Base-by-base conservation (phyloP, 495 filamentous ascomycete species). In the Staphylotrichum tortipilum region DNA sequence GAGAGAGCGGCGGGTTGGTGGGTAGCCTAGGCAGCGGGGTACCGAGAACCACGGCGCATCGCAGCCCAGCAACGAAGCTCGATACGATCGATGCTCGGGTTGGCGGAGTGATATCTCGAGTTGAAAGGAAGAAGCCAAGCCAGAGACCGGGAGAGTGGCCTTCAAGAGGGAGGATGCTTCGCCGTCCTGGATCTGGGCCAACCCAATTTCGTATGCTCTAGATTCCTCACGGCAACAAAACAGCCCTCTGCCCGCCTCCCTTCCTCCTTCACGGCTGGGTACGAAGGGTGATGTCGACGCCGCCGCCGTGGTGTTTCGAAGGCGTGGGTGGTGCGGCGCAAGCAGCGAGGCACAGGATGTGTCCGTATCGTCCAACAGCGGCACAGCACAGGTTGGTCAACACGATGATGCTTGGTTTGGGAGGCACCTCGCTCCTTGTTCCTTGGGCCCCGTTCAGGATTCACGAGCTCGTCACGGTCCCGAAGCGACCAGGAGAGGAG, bases 251-350 rank as follows among this genome's bases (percentile, higher is more conserved):
- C 23, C 14, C 8, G 14, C 19, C 12, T 35, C 31, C 17, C 17
- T 45, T 34, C 22, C 22, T 29, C 2, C n/a, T 26, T 18, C 8
- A 14, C n/a, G n/a, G n/a, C n/a, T n/a, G n/a, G n/a, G n/a, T n/a
- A n/a, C n/a, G n/a, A n/a, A 29, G 19, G 33, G 18, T 10, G 10
- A 12, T 26, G 29, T 12, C 7, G 7, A 15, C n/a, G 26, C 11
- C 24, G 12, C 22, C n/a, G 35, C n/a, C 18, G 7, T 18, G 30
- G 15, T 35, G 47, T 28, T 49, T 49, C n/a, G 31, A 30, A 21
- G 18, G 22, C 22, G 21, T 21, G n/a, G n/a, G n/a, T n/a, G 31
- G 22, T 36, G 47, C 47, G 47, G 31, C 47, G 23, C 47, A 35
- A 40, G 7, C 30, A 21, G 23, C 21, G 38, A 10, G 47, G 47